These are phyloP conservation scores for Collariella sp. DNA, from an alignment of 495 filamentous ascomycete species.

Conservation along the genomic window DNA sequence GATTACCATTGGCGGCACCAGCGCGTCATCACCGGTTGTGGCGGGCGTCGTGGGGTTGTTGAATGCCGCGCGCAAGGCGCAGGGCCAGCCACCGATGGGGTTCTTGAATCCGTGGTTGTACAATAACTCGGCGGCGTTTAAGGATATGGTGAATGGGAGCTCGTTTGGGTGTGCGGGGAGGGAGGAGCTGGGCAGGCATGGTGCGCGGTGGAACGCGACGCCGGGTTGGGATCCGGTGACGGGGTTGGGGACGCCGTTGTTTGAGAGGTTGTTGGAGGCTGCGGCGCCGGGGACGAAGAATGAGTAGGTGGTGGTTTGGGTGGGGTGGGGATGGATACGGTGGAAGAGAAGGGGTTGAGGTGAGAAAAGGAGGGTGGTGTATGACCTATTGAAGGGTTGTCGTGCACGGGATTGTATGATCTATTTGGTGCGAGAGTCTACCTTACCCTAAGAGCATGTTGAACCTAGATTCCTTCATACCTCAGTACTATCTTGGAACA, in stretches of 20 bases:
- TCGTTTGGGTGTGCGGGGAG: neutral
- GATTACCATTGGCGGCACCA: slow-evolving; percentile 47
- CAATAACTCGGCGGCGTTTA: slow-evolving; percentile 15
- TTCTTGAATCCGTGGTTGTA: slow-evolving; percentile 76
- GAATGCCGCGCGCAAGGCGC: slow-evolving; percentile 55
- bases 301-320: neutral
- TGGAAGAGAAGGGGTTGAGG: neutral
- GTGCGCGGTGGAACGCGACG: slow-evolving; percentile 50
- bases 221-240: slow-evolving; percentile 43
- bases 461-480: too few relatives aligned
- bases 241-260: slow-evolving; percentile 35
- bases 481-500: too few relatives aligned
- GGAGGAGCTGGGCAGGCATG: neutral
- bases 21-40: slow-evolving; percentile 55
- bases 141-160: neutral
- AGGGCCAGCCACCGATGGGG: slow-evolving; percentile 50
- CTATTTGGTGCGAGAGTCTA: too few relatives aligned
- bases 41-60: slow-evolving; percentile 56
- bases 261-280: slow-evolving; percentile 18
- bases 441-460: too few relatives aligned
- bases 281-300: slow-evolving; percentile 18
- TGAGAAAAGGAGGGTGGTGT: neutral
- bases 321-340: neutral
- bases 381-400: neutral
- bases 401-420: too few relatives aligned